phyloP scores from a whole-genome alignment of 495 filamentous ascomycete species.

The Aspergillus bridgeri region DNA sequence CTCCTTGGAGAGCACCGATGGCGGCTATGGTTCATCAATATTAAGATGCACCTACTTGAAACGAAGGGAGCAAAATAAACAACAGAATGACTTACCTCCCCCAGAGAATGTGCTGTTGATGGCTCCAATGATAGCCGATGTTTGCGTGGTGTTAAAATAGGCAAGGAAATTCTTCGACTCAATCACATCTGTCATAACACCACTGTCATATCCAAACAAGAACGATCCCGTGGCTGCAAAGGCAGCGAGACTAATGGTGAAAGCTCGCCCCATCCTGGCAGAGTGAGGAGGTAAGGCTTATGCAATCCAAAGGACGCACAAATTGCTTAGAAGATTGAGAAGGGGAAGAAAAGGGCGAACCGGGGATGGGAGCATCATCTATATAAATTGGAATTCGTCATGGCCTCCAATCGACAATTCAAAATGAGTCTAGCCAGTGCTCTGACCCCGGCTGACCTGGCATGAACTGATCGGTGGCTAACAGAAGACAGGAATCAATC shows the following conservation, averaged over 20 bases:
- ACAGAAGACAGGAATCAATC: conserved; percentile 4
- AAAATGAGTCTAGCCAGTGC: background rate
- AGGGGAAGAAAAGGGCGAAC: background rate
- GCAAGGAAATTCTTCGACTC: conserved; percentile 44
- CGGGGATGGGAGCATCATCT: conserved; percentile 11
- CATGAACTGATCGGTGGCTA: conserved; percentile 8
- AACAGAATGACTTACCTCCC: conserved; percentile 32
- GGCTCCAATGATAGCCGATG: conserved; percentile 50
- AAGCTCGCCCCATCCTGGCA: conserved; percentile 41
- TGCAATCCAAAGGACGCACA: background rate
- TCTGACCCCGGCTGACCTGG: conserved; percentile 2
- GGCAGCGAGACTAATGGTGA: conserved; percentile 39
- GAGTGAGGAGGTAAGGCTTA: background rate
- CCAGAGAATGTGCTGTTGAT: conserved; percentile 57
- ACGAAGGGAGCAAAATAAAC: conserved; percentile 2
- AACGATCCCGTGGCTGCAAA: conserved; percentile 49
- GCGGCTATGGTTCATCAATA: conserved; percentile 17
- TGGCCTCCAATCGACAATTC: background rate
- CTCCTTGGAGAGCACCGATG: conserved; percentile 35
- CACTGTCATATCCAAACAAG: conserved; percentile 54
- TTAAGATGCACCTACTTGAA: background rate
- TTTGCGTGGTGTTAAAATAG: conserved; percentile 47
- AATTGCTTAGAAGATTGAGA: background rate
- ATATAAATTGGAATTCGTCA: conserved; percentile 11
- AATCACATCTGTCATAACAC: conserved; percentile 56